Evolutionary conservation across 2,329 filamentous ascomycete genomes (phyloP), one percentile per base, ranked within the genome.

Genomic region (Sordariomycetes sp.): DNA sequence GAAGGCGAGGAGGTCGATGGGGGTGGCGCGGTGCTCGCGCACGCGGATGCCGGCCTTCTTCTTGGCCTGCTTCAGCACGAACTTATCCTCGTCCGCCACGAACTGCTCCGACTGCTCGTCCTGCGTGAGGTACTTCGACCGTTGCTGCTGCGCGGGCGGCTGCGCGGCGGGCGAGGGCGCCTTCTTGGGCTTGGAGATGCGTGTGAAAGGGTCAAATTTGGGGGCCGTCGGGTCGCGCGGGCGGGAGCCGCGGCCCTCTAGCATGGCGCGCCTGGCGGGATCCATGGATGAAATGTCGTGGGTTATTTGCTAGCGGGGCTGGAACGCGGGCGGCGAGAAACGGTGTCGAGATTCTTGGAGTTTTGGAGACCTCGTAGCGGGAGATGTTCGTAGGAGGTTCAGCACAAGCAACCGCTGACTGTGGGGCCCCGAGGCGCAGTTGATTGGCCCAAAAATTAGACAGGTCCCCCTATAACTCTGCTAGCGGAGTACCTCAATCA

Each of bases 21-120:
- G 89, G 68, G 90, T 92, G 59, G 93, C 92, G 64, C 95, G 85
- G 12, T 89, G 88, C 71, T 95, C 92, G 65, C 91, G 89, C 53
- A 97, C 91, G 48, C 94, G 87, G 64, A 99, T 95, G 63, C 92
- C 89, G 50, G 94, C 93, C 77, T 97, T 97, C 77, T 95, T 97
- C 79, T 97, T 99, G 53, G 93, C 88, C 74, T 99, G 94, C 72
- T 91, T 92, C 67, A 99, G 77, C 59, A 97, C 94, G 68, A 99
- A 99, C 63, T 88, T 86, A 75, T 99, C 94, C 71, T 99, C 94
- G 65, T 96, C 89, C 57, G 93, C 89, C 22, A 97, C 89, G 79
- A 94, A 99, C 67, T 87, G 81, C 28, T 85, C 79, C 63, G 86
- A 88, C 68, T 90, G 87, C 67, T 92, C 86, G 65, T 91, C 88